Base-by-base conservation (phyloP, 306 rosid species). In the Pyrus betulifolia region DNA sequence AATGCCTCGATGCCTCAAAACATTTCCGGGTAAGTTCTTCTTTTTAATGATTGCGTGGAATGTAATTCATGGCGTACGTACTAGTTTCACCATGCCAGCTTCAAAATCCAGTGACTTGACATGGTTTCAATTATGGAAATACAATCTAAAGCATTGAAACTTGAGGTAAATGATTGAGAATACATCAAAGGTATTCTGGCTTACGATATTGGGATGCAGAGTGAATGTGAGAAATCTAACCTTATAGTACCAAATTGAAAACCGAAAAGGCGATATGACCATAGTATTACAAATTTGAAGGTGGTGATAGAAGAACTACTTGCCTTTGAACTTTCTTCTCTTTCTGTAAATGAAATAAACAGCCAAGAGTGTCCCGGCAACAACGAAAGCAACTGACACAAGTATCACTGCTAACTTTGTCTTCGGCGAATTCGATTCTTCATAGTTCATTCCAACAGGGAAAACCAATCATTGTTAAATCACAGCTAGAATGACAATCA, bases 271-370 rank as follows among this genome's bases (percentile, higher is more conserved):
- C 42, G 4, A 44, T 35, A 35, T 35, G 40, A 6, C 40, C 40
- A 35, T 38, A 7, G 42, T 38, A 38, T 38, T 38, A 38, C 42
- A 38, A 38, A 7, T 38, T 6, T 38, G 42, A 38, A 7, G 42
- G 42, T 7, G 42, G 42, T 38, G 42, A 38, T 11, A 11, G 44
- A 52, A 51, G 72, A 27, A 65, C n/a, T 11, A 25, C 13, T 31
- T 76, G 80, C 87, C 87, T 80, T 63, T 13, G 2, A 63, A 17
- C 54, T 64, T 76, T 33, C 4, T 72, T n/a, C 71, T 73, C n/a
- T 33, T 67, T 59, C 78, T 79, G 76, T 63, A 54, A 23, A 80
- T 55, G 80, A 28, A 69, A 58, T 73, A 63, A 11, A 74, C 80
- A 49, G 74, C 67, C 63, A 77, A 45, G 63, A 73, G 71, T 21